Percentiles rank a stretch among this genome's conserved stretches.
phyloP scores from a whole-genome alignment of 176 grass and related monocot species.

The Musa troglodytarum region DNA sequence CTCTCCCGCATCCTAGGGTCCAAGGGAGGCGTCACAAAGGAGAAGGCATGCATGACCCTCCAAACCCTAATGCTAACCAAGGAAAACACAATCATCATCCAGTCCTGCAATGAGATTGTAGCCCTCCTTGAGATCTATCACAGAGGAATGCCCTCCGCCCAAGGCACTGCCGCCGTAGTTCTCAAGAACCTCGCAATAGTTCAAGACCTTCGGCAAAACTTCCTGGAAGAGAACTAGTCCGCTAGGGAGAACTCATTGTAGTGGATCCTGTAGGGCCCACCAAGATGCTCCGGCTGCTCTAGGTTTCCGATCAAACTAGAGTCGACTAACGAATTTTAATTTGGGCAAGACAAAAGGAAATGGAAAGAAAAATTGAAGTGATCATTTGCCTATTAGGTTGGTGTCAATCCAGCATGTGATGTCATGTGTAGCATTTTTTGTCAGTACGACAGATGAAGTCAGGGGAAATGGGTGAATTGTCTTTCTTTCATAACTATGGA shows the following conservation, averaged over 20 bases:
- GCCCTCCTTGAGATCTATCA: slow-evolving; percentile 49
- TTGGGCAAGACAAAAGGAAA: no score
- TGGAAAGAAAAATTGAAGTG: no score
- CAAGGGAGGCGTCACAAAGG: background rate
- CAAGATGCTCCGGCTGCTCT: no score
- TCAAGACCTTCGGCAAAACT: slow-evolving; percentile 35
- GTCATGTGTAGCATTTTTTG: no score
- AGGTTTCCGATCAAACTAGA: no score
- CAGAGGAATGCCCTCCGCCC: slow-evolving; percentile 38
- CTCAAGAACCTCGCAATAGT: slow-evolving; percentile 42
- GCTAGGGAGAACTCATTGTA: slow-evolving; percentile 10
- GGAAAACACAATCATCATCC: slow-evolving; percentile 34
- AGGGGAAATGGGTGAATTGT: no score
- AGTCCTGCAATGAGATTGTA: slow-evolving; percentile 42
- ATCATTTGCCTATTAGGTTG: no score
- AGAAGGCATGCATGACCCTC: slow-evolving; percentile 35
- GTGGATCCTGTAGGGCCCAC: no score
- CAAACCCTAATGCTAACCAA: slow-evolving; percentile 38
- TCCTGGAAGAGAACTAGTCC: slow-evolving; percentile 41
- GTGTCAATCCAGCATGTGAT: no score
- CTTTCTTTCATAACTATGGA: no score
- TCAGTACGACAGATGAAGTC: no score
- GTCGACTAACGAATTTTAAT: no score
- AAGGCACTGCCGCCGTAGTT: slow-evolving; percentile 45
- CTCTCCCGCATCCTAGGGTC: slow-evolving; percentile 13